These are phyloP conservation scores for Penicillium parvum DNA, from an alignment of 495 filamentous ascomycete species.

Conservation along the genomic window DNA sequence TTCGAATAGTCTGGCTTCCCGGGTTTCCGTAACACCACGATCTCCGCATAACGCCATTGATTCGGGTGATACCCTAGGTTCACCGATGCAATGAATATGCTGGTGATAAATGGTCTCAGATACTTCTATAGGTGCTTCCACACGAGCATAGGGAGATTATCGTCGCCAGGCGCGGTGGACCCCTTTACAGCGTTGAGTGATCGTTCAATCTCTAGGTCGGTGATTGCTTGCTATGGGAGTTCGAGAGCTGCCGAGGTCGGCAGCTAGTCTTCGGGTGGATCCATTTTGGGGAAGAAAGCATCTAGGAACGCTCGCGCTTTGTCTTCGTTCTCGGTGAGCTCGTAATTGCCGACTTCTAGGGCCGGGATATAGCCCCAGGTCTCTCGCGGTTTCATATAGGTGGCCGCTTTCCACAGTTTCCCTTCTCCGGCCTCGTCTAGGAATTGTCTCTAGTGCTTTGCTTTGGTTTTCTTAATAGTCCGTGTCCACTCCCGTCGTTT, in stretches of 20 bases:
- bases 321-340: slow-evolving; percentile 17
- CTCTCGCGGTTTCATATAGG: slow-evolving; percentile 24
- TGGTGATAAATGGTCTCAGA: slow-evolving; percentile 11
- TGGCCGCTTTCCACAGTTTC: slow-evolving; percentile 21
- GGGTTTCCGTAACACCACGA: slow-evolving; percentile 24
- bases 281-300: slow-evolving; percentile 24
- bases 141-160: slow-evolving; percentile 17
- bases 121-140: slow-evolving; percentile 22
- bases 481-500: slow-evolving; percentile 15
- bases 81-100: slow-evolving; percentile 16
- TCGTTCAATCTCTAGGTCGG: slow-evolving; percentile 21
- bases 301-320: slow-evolving; percentile 23
- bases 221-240: slow-evolving; percentile 21
- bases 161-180: slow-evolving; percentile 21
- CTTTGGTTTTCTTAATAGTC: slow-evolving; percentile 15
- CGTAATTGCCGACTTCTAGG: slow-evolving; percentile 4
- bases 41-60: slow-evolving; percentile 14
- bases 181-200: slow-evolving; percentile 18
- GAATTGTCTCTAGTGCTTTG: slow-evolving; percentile 16
- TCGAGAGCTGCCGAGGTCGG: background rate
- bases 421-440: slow-evolving; percentile 18
- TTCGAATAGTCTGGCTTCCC: slow-evolving; percentile 21
- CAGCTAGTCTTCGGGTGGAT: slow-evolving; percentile 3
- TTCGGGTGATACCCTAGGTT: slow-evolving; percentile 19
- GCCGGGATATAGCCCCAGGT: slow-evolving; percentile 14